These are phyloP conservation scores for Pleurotus pulmonarius DNA, from an alignment of 768 basidiomycete species.

Conservation along the genomic window DNA sequence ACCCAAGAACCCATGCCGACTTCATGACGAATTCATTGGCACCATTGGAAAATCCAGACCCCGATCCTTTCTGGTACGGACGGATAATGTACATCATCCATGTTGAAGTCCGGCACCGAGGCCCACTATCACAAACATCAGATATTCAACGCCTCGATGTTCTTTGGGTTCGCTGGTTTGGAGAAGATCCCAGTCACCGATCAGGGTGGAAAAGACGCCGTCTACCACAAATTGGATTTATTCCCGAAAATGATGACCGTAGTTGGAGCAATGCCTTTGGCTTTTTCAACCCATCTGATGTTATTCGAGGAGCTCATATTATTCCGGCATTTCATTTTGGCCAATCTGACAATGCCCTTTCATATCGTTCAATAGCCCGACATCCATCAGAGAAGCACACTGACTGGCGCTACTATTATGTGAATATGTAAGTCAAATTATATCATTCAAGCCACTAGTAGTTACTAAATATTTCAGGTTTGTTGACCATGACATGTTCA, in stretches of 20 bases:
- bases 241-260: slow-evolving; percentile 1
- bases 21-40: slow-evolving; percentile 18
- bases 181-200: not conserved
- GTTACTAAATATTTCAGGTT: slow-evolving; percentile 11
- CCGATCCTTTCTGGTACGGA: slow-evolving; percentile 18
- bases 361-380: not conserved
- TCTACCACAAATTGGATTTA: slow-evolving; percentile 9
- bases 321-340: slow-evolving; percentile 11
- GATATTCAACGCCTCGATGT: slow-evolving; percentile 14
- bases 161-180: slow-evolving; percentile 11
- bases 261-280: not conserved
- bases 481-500: slow-evolving; percentile 23
- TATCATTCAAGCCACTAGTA: not conserved
- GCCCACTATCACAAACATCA: not conserved
- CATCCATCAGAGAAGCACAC: not conserved
- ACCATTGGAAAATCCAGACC: not conserved
- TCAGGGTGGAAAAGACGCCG: not conserved
- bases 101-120: not conserved
- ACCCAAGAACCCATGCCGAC: slow-evolving; percentile 19
- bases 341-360: not conserved
- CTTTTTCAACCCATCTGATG: slow-evolving; percentile 10
- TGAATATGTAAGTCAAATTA: slow-evolving; percentile 26
- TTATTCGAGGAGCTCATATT: slow-evolving; percentile 11
- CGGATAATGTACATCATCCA: slow-evolving; percentile 9
- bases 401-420: slow-evolving; percentile 29